Conservation (phyloP, 164 flowering plant species). For the Dillenia turbinata region DNA sequence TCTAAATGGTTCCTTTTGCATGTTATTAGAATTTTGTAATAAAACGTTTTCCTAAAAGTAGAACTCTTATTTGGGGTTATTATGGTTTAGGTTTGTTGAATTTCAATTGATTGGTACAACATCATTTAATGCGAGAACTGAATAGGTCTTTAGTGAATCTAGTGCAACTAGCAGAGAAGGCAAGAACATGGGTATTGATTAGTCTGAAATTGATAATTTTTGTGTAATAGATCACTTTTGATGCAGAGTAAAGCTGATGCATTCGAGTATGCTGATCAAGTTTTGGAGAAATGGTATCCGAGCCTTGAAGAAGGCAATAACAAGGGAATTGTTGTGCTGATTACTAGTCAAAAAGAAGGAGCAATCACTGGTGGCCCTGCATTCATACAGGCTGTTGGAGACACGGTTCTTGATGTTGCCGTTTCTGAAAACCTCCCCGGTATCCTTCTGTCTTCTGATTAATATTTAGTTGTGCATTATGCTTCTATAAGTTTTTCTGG, state of each 20-base stretch:
- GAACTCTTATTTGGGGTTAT: not conserved
- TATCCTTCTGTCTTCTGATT: conserved; percentile 18
- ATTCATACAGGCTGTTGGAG: conserved; percentile 86
- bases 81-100: not conserved
- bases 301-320: conserved; percentile 83
- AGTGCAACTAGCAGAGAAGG: too few relatives aligned
- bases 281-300: conserved; percentile 93
- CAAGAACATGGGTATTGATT: too few relatives aligned
- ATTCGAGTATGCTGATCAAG: conserved; percentile 95
- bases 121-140: not conserved
- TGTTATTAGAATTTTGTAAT: too few relatives aligned
- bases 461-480: not conserved
- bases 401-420: conserved; percentile 77
- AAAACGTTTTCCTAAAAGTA: too few relatives aligned
- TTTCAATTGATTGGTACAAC: not conserved
- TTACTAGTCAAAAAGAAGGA: conserved; percentile 97
- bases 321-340: conserved; percentile 88
- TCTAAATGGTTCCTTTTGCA: too few relatives aligned
- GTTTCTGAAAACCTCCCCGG: conserved; percentile 96
- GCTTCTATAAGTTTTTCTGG: not conserved
- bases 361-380: conserved; percentile 96
- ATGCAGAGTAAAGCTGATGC: conserved; percentile 98
- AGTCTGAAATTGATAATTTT: not conserved
- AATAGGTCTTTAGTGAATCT: too few relatives aligned
- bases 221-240: not conserved